Conservation (phyloP, 1,284 basidiomycete species). For the Volvariella volvacea region DNA sequence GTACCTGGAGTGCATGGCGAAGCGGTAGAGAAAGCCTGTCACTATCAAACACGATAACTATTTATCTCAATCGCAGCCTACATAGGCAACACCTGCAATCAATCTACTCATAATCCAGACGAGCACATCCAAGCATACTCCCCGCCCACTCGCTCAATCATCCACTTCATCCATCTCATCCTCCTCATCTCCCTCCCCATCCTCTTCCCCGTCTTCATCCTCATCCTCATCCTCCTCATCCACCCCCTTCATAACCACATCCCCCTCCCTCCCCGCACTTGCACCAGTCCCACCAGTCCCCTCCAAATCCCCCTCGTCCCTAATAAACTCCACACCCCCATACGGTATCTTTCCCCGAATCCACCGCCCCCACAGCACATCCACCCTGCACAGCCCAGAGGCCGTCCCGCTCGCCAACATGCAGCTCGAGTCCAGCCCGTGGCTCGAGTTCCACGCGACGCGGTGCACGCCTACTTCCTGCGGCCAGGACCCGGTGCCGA, state of each 20-base stretch:
- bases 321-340: conserved; percentile 33
- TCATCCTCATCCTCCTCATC: too few relatives aligned
- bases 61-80: too few relatives aligned
- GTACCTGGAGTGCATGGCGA: too few relatives aligned
- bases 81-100: too few relatives aligned
- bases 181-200: conserved; percentile 32
- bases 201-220: conserved; percentile 11
- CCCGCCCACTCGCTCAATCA: too few relatives aligned
- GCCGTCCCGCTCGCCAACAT: conserved; percentile 75
- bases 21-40: too few relatives aligned
- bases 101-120: too few relatives aligned
- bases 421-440: conserved; percentile 59
- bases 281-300: conserved; percentile 27
- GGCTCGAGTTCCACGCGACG: conserved; percentile 73
- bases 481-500: conserved; percentile 66
- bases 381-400: conserved; percentile 81
- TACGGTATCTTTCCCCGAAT: conserved; percentile 58
- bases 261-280: conserved; percentile 18
- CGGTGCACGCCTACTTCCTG: conserved; percentile 69
- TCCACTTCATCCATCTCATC: conserved; percentile 10
- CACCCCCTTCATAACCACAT: too few relatives aligned
- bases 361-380: conserved; percentile 68
- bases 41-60: too few relatives aligned
- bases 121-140: too few relatives aligned
- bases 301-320: conserved; percentile 25